Evolutionary conservation across 176 grass and related monocot genomes (phyloP), one percentile per base, ranked within the genome.

Genomic region (Aegilops tauschii): DNA sequence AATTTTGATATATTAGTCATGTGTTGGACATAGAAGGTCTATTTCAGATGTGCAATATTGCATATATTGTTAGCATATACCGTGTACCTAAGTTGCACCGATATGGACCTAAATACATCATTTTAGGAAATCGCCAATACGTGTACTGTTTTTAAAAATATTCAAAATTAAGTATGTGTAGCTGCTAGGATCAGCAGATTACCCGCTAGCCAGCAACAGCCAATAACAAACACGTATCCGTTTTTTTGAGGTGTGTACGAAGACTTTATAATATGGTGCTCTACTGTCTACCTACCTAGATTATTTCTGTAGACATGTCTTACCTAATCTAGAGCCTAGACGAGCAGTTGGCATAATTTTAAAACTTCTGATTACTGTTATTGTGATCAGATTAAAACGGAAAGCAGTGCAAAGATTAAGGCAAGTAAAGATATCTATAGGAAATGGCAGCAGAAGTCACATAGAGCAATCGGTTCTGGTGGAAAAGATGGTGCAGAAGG

Each of bases 391-490:
- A 89, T 98, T 78, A 95, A 98, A 84, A 94, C 90, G 18, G 93
- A 98, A 59, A 87, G 90, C 59, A 92, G 92, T 62, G 82, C 81
- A 21, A 95, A 91, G 90, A 29, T 89, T 34, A 95, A 89, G 86
- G 69, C 82, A 9, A 95, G 90, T 77, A 91, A 92, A 91, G 93
- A 94, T 78, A 89, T 96, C 9, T 95, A 98, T 61, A 95, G 94
- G 71, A 96, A 89, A 86, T 98, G 96, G 93, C 91, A 95, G 76
- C 90, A 98, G 91, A 93, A 10, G 21, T 88, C 96, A 68, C 96
- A 96, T 65, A 82, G 79, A 81, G 70, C 90, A 82, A 90, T 98
- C 63, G 88, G 86, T 83, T 75, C 90, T 89, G 86, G 90, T 83
- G 80, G 89, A 82, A 94, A 83, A 79, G 80, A 52, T 76, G 73